Percentiles rank a stretch among this genome's conserved stretches.
Conservation (phyloP, 139 green algal genomes). For the Chlorella sp. region DNA sequence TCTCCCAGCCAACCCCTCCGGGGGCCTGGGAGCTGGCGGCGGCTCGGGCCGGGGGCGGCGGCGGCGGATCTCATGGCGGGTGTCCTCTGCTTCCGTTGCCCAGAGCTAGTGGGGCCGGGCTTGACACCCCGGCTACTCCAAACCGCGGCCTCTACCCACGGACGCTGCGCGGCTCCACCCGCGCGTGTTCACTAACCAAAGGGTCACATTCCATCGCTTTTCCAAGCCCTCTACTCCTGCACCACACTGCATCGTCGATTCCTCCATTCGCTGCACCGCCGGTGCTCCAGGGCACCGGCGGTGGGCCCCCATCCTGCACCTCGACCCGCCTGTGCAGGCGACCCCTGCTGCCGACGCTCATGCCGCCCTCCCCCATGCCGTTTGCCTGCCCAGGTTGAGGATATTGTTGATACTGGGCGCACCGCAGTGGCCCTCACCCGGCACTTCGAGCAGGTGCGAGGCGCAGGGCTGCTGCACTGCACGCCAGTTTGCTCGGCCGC, state of each 20-base stretch:
- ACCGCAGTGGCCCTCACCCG: slow-evolving; percentile 53
- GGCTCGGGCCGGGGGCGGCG: not conserved
- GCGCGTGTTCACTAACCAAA: slow-evolving; percentile 40
- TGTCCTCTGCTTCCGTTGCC: slow-evolving; percentile 55
- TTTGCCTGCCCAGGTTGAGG: slow-evolving; percentile 71
- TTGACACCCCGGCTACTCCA: slow-evolving; percentile 37
- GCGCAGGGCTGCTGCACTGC: too few relatives aligned
- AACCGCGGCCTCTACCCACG: slow-evolving; percentile 53
- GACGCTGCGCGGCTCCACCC: slow-evolving; percentile 25
- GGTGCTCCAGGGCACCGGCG: too few relatives aligned
- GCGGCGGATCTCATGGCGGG: slow-evolving; percentile 12
- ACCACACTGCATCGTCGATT: too few relatives aligned
- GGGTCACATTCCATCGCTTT: not conserved
- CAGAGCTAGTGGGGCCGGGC: slow-evolving; percentile 33
- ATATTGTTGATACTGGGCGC: slow-evolving; percentile 89
- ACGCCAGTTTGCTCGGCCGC: too few relatives aligned
- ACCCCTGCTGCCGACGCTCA: not conserved
- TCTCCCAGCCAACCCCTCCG: not conserved
- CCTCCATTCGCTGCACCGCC: not conserved
- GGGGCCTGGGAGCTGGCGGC: slow-evolving; percentile 13
- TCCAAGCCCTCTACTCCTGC: not conserved
- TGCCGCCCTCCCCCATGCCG: not conserved
- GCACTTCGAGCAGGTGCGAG: slow-evolving; percentile 24
- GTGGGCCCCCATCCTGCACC: not conserved
- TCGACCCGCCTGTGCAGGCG: not conserved